Evolutionary conservation across 1,139 yeast genomes (phyloP), one percentile per base, ranked within the genome.

Genomic region (Pichia sp.): DNA sequence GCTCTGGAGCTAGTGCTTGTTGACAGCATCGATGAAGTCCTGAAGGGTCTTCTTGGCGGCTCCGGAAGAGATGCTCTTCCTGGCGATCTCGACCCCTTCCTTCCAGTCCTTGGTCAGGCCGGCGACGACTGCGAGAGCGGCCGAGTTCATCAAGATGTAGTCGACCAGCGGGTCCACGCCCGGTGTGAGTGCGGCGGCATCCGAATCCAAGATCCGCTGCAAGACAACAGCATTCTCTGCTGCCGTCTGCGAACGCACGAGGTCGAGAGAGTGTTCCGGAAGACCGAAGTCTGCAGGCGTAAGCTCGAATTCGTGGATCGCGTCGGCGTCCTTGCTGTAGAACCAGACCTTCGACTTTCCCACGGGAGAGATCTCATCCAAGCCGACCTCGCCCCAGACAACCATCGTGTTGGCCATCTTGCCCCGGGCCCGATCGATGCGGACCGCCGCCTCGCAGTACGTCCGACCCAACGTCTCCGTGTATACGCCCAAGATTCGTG

Each of bases 341-440:
- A 78, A 74, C 99, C 99, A 93, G 59, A 86, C 82, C 56, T 81
- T 80, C 6, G 97, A 85, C 55, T 74, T 71, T 0, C 97, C 98
- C 46, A 85, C 81, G 1, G 97, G 97, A 0, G 97, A 86, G 42
- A 93, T 87, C 70, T 93, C 99, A 66, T 93, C 99, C 38, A 93
- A 75, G 0, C 97, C 96, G 52, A 89, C 81, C 51, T 84, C 83
- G 14, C 99, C 99, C 82, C 86, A 92, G 16, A 93, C 99, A 40
- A 93, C 88, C 83, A 91, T 80, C 1, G 96, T 86, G 43, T 60
- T 60, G 4, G 81, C 75, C 5, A 52, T 50, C 62, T 78, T 74
- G 48, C 77, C 76, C 54, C 75, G 79, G 41, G 73, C 69, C 41
- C 71, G 68, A 62, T 82, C 84, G 60, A 88, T 72, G 54, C 75